These are phyloP conservation scores for Exidia glandulosa DNA, from an alignment of 768 basidiomycete genomes.

Conservation along the genomic window DNA sequence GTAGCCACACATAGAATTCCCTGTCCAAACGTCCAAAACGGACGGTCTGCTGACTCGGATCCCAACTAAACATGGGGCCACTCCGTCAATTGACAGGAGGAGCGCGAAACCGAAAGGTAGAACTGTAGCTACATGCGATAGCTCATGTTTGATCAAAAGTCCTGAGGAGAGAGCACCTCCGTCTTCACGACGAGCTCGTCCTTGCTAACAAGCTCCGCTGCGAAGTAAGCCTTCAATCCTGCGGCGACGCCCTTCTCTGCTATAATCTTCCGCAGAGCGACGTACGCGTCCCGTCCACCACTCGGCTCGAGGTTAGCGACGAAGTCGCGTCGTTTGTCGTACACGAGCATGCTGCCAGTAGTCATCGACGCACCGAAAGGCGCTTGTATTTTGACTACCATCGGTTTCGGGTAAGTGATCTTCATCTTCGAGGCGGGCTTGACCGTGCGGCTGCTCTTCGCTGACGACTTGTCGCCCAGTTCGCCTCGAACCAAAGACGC, in stretches of 20 bases:
- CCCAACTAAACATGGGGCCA: too few species aligned
- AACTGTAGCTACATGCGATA: too few species aligned
- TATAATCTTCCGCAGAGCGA: constrained; percentile 28
- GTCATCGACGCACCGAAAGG: constrained; percentile 15
- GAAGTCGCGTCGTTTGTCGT: constrained; percentile 44
- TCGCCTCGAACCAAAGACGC: not conserved
- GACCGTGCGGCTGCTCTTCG: constrained; percentile 32
- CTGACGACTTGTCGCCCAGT: not conserved
- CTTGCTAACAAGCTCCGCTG: constrained; percentile 36
- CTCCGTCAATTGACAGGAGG: too few species aligned
- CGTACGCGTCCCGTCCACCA: constrained; percentile 28
- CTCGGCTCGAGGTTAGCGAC: constrained; percentile 29
- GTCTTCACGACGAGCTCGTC: constrained; percentile 40
- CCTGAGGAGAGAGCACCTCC: constrained; percentile 7
- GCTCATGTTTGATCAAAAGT: not conserved
- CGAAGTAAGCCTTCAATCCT: constrained; percentile 42
- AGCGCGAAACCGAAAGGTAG: too few species aligned
- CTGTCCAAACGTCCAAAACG: too few species aligned
- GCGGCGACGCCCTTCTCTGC: constrained; percentile 27
- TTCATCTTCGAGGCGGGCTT: constrained; percentile 30
- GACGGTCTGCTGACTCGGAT: too few species aligned
- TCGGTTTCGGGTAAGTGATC: constrained; percentile 22
- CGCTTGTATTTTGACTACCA: constrained; percentile 47
- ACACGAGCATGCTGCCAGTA: constrained; percentile 25
- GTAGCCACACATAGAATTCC: too few species aligned